A percentile compares a stretch with the other conserved stretches of the same genome.
Evolutionary conservation across 179 eudicot species (phyloP).

Genomic region (Drosera spatulata): DNA sequence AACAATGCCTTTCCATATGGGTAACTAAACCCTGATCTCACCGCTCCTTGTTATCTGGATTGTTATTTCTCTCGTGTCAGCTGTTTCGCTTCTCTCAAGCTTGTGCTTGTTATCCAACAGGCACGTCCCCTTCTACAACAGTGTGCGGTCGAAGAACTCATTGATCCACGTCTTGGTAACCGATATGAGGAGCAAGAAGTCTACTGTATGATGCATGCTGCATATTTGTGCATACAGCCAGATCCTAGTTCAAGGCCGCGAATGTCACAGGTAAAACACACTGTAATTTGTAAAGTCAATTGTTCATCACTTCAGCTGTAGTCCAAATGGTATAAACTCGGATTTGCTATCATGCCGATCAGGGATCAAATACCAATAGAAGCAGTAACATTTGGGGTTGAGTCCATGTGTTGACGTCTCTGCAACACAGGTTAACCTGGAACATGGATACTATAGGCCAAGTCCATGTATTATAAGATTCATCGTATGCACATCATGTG

Average conservation of each 20-base stretch:
- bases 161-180: slow-evolving; percentile 65
- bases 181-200: slow-evolving; percentile 59
- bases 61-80: too few species aligned
- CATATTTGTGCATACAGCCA: slow-evolving; percentile 78
- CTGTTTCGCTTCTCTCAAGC: neutral
- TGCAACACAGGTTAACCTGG: neutral
- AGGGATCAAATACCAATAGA: too few species aligned
- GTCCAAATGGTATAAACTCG: too few species aligned
- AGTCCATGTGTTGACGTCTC: too few species aligned
- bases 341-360: too few species aligned
- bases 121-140: slow-evolving; percentile 66
- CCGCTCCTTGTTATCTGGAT: too few species aligned
- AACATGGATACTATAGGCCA: neutral
- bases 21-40: slow-evolving; percentile 12
- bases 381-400: too few species aligned
- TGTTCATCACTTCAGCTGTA: too few species aligned
- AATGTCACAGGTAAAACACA: slow-evolving; percentile 79
- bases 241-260: slow-evolving; percentile 92
- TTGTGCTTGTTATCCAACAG: slow-evolving; percentile 17
- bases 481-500: too few species aligned
- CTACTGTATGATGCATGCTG: slow-evolving; percentile 72
- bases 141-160: slow-evolving; percentile 51
- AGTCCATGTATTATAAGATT: too few species aligned
- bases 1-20: slow-evolving; percentile 87
- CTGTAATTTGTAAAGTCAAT: neutral